Evolutionary conservation across 257 asterid genomes (phyloP), one percentile per base, ranked within the genome.

Genomic region (Voacanga thouarsii): DNA sequence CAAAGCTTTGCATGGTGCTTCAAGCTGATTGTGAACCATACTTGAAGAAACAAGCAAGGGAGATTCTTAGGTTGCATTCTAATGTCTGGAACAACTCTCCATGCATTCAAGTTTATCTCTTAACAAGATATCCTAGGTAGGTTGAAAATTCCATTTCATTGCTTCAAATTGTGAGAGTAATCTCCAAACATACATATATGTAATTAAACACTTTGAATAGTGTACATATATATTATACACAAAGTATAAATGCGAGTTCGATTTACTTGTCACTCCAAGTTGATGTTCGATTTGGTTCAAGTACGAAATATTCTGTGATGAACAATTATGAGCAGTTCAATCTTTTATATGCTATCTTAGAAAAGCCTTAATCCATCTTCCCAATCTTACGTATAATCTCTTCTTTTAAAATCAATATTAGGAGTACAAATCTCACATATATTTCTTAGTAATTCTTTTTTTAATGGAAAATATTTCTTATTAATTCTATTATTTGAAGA

Each of bases 1-100:
- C 97, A 60, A 95, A 95, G 83, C 89, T 95, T 9, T 89, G 97
- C 87, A 93, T 95, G 99, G 86, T 89, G 26, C 79, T 95, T 77
- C 99, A 95, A 82, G 97, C 97, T 19, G 88, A 88, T 75, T 88
- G 97, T 77, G 90, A 83, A 70, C 80, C 21, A 12, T 78, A 79
- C 80, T 67, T 95, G 89, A 93, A 93, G 89, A 93, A 80, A 89
- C 87, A 84, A 45, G 97, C 97, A 21, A 83, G 88, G 77, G 97
- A 90, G 83, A 86, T 91, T 49, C 80, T 93, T 80, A 90, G 97
- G 84, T 33, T 90, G 86, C 98, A 93, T 85, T 85, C 89, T 1
- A 83, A 79, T 43, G 89, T 70, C 7, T 95, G 99, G 99, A 88
- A 80, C 24, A 87, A 85, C 71, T 92, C 99, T 61, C 98, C 97